phyloP scores from a whole-genome alignment of 2,329 filamentous ascomycete species.

The Calonectria montana region DNA sequence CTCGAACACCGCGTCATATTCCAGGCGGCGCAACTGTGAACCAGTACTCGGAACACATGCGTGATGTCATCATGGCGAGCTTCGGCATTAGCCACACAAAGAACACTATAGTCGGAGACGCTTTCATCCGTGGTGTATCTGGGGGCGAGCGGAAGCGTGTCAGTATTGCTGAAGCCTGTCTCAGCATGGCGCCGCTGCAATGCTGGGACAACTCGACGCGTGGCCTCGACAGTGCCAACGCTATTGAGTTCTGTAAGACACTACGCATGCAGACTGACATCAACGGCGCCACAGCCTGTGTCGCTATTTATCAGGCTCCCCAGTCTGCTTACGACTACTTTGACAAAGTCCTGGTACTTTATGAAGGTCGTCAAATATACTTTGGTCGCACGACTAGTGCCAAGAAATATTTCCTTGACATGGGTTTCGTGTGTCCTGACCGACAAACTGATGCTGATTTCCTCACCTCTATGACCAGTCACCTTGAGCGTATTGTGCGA shows the following conservation, averaged over 20 bases:
- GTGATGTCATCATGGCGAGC: constrained; percentile 75
- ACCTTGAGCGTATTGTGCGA: constrained; percentile 48
- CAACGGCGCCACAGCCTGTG: constrained; percentile 39
- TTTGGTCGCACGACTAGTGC: constrained; percentile 66
- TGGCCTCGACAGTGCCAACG: constrained; percentile 44
- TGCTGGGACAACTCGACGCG: constrained; percentile 49
- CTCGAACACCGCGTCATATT: constrained; percentile 70
- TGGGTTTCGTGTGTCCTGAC: constrained; percentile 43
- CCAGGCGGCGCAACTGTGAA: constrained; percentile 29
- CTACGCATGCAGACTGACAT: constrained; percentile 43
- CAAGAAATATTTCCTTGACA: constrained; percentile 68
- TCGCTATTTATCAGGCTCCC: constrained; percentile 71
- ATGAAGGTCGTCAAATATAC: not conserved
- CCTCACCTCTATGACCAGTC: constrained; percentile 56
- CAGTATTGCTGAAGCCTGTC: constrained; percentile 76
- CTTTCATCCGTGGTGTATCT: constrained; percentile 76
- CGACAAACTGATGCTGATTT: constrained; percentile 43
- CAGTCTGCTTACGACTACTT: constrained; percentile 70
- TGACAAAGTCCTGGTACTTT: constrained; percentile 70
- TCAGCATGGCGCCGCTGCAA: constrained; percentile 40
- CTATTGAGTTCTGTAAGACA: constrained; percentile 42
- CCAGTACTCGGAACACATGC: constrained; percentile 37
- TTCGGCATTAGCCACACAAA: constrained; percentile 82
- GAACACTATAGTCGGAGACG: constrained; percentile 78
- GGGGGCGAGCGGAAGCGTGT: constrained; percentile 84